Conservation (phyloP, 169 alveolate species). For the Neospora caninum region DNA sequence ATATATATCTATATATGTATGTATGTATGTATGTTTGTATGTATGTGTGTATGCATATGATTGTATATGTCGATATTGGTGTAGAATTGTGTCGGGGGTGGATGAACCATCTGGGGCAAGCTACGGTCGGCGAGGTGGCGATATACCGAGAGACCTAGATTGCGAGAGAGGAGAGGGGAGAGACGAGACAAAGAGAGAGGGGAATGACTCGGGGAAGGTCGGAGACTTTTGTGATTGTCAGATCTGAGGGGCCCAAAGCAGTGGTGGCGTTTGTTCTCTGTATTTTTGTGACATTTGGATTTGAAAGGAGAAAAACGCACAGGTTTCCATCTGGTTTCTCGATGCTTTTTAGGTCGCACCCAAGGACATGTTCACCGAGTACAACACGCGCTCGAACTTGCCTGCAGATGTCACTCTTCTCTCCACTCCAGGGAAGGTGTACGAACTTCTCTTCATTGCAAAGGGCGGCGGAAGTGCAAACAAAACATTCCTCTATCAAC, state of each 20-base stretch:
- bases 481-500: conserved; percentile 86
- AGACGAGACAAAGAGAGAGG: too few species aligned
- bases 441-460: conserved; percentile 84
- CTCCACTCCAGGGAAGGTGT: conserved; percentile 73
- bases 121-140: too few species aligned
- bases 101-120: too few species aligned
- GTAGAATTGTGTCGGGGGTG: too few species aligned
- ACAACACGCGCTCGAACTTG: conserved; percentile 86
- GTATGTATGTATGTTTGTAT: neutral
- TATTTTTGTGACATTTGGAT: too few species aligned
- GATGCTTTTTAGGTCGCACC: conserved; percentile 81
- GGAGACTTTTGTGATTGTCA: too few species aligned
- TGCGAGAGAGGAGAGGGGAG: too few species aligned
- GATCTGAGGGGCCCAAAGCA: neutral
- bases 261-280: neutral
- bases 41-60: too few species aligned
- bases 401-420: conserved; percentile 88
- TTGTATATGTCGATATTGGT: neutral
- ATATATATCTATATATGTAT: neutral
- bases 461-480: conserved; percentile 93
- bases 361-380: conserved; percentile 85
- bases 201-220: too few species aligned
- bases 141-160: too few species aligned
- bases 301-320: too few species aligned
- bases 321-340: neutral